Evolutionary conservation across 2,329 filamentous ascomycete species (phyloP).

Genomic region (Parascedosporium putredinis): DNA sequence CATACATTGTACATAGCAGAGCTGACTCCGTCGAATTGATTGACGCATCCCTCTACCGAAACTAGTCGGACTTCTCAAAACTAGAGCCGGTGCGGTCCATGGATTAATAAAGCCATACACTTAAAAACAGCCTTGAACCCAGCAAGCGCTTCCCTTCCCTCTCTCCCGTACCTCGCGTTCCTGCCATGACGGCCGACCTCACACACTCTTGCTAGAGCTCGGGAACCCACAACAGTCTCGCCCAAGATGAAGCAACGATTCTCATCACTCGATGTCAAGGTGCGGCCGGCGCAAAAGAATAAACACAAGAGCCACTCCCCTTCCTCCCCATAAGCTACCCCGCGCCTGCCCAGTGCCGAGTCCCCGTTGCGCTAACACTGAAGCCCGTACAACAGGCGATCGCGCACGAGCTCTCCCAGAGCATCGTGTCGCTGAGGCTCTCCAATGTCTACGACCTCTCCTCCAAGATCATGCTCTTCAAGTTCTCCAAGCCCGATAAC

Average conservation of each 20-base stretch:
- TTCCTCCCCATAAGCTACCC: no score
- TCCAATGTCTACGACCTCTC: slow-evolving; percentile 95
- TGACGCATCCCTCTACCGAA: no score
- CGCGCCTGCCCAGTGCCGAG: not conserved
- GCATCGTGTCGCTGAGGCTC: slow-evolving; percentile 67
- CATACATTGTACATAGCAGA: no score
- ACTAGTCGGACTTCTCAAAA: no score
- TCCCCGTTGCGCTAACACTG: slow-evolving; percentile 5
- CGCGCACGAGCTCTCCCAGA: slow-evolving; percentile 76
- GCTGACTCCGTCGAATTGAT: no score
- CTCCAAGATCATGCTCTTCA: slow-evolving; percentile 88
- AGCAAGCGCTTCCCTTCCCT: no score
- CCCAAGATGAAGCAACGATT: slow-evolving; percentile 65
- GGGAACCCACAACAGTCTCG: not conserved
- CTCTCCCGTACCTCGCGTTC: no score
- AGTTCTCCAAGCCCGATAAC: slow-evolving; percentile 81
- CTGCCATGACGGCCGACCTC: no score
- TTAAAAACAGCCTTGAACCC: not conserved
- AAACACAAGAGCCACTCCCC: no score
- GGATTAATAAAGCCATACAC: not conserved
- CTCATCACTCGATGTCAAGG: slow-evolving; percentile 69
- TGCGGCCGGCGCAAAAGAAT: no score
- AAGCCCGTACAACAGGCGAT: slow-evolving; percentile 67
- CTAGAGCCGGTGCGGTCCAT: no score
- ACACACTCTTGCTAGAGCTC: not conserved